Evolutionary conservation across 31 red algal species (phyloP).

Genomic region (Endocladia muricata): DNA sequence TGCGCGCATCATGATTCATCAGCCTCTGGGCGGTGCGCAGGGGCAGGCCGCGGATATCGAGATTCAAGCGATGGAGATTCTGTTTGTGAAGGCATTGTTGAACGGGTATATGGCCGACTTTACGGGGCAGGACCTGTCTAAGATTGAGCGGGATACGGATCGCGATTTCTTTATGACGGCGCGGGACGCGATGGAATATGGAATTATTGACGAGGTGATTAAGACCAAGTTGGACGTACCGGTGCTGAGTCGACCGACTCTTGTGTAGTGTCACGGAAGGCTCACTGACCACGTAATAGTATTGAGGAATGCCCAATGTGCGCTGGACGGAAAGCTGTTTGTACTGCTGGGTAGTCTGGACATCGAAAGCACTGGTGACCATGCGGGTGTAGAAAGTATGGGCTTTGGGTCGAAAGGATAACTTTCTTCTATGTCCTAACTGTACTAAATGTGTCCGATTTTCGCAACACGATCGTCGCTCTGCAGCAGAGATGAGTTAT

Average conservation of each 20-base stretch:
- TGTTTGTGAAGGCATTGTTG: slow-evolving; percentile 82
- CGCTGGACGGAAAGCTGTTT: no score
- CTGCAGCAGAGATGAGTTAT: no score
- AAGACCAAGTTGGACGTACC: slow-evolving; percentile 91
- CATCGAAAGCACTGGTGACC: no score
- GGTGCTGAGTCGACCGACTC: slow-evolving; percentile 56
- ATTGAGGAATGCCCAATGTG: no score
- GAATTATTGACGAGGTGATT: slow-evolving; percentile 98
- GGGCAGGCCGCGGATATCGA: slow-evolving; percentile 98
- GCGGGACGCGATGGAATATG: slow-evolving; percentile 90
- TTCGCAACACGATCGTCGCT: no score
- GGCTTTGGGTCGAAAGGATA: no score
- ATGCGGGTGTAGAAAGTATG: no score
- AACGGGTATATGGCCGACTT: slow-evolving; percentile 92
- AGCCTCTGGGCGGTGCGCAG: slow-evolving; percentile 94
- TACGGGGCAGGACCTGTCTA: slow-evolving; percentile 84
- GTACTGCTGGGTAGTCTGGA: no score
- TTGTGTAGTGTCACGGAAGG: slow-evolving; percentile 43
- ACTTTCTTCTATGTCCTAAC: no score
- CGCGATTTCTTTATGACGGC: slow-evolving; percentile 99
- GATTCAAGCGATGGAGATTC: slow-evolving; percentile 98
- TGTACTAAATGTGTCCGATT: no score
- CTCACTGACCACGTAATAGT: not conserved
- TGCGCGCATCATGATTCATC: slow-evolving; percentile 99
- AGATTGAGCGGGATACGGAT: slow-evolving; percentile 95